These are phyloP conservation scores for Orbilia quercus DNA, from an alignment of 2,329 filamentous ascomycete species.

Conservation along the genomic window DNA sequence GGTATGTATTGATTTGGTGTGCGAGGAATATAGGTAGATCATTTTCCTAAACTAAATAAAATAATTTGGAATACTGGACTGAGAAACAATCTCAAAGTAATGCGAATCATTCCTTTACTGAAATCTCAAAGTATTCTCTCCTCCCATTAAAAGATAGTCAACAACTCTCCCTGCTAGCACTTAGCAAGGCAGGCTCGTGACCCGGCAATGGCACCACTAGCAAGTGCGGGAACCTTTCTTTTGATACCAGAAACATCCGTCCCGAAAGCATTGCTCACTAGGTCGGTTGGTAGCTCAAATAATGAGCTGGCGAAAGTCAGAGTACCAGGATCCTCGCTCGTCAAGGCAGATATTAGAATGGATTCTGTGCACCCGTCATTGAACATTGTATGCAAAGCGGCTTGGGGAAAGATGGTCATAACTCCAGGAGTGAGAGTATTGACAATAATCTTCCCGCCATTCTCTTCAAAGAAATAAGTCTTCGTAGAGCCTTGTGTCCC, in stretches of 20 bases:
- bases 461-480: conserved; percentile 68
- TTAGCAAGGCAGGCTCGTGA: conserved; percentile 37
- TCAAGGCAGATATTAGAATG: conserved; percentile 67
- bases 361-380: conserved; percentile 68
- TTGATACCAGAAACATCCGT: conserved; percentile 58
- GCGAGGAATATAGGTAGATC: no score
- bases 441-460: conserved; percentile 65
- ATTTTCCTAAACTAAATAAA: no score
- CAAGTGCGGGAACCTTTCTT: conserved; percentile 24
- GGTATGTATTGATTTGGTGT: no score
- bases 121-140: no score
- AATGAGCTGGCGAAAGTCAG: conserved; percentile 66
- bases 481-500: conserved; percentile 66
- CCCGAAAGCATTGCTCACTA: conserved; percentile 65
- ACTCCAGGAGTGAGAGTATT: conserved; percentile 64
- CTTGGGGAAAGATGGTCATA: conserved; percentile 68
- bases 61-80: no score
- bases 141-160: no score
- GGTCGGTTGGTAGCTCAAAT: conserved; percentile 64
- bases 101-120: no score
- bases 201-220: conserved; percentile 50
- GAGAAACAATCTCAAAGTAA: no score
- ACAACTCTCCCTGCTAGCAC: conserved; percentile 13
- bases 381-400: conserved; percentile 67
- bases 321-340: conserved; percentile 67